These are phyloP conservation scores for Metroxylon sagu DNA, from an alignment of 176 grass and related monocot genomes.

Conservation along the genomic window DNA sequence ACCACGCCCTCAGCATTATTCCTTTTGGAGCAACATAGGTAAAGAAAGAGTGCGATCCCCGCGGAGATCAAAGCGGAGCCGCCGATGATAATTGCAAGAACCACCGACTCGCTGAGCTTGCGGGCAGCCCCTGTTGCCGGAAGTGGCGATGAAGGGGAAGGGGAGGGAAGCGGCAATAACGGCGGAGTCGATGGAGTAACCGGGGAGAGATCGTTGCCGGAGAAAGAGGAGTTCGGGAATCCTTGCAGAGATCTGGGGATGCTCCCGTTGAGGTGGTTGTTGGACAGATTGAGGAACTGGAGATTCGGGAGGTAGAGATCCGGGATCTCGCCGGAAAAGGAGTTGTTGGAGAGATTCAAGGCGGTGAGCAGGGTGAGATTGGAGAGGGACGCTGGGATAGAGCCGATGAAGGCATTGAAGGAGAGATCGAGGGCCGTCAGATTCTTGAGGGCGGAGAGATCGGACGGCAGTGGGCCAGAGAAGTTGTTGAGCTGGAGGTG, in stretches of 20 bases:
- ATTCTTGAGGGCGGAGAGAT: conserved; percentile 1
- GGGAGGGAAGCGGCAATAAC: not conserved
- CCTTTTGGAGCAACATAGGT: conserved; percentile 45
- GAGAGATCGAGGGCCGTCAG: conserved; percentile 78
- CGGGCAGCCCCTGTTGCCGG: not conserved
- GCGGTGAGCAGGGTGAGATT: conserved; percentile 48
- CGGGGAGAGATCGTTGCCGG: conserved; percentile 36
- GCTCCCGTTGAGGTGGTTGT: conserved; percentile 59
- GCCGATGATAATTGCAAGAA: conserved; percentile 68
- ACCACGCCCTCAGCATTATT: conserved; percentile 7
- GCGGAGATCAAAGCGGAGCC: conserved; percentile 36
- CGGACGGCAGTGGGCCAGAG: conserved; percentile 26
- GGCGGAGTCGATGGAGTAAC: not conserved
- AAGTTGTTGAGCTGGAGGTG: conserved; percentile 87
- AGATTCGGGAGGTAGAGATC: conserved; percentile 58
- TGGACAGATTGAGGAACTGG: conserved; percentile 61
- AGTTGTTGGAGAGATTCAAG: conserved; percentile 90
- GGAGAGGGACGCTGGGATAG: conserved; percentile 27
- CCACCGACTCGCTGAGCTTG: conserved; percentile 40
- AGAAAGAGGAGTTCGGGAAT: conserved; percentile 42
- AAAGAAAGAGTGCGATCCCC: conserved; percentile 30
- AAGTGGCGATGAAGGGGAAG: not conserved
- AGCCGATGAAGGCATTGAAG: conserved; percentile 58
- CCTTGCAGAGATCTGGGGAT: conserved; percentile 35
- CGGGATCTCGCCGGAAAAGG: conserved; percentile 53